Evolutionary conservation across 495 filamentous ascomycete genomes (phyloP), one percentile per base, ranked within the genome.

Genomic region (Astrothelium macrocarpum): DNA sequence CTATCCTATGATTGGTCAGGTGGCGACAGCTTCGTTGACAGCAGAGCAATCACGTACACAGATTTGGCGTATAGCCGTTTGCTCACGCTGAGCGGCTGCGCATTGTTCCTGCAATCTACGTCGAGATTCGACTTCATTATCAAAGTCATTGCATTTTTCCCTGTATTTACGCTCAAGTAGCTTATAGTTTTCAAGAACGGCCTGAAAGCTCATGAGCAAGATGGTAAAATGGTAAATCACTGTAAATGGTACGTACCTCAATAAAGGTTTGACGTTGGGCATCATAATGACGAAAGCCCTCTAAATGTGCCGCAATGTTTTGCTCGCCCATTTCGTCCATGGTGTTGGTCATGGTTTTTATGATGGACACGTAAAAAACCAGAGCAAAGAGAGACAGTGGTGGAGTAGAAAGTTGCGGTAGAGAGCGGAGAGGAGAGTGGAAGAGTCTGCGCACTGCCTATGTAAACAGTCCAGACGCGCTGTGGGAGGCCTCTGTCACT

Each of bases 131-230:
- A 66, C 61, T 56, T 72, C 71, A 58, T 70, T 72, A 14, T 65
- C 70, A 34, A 64, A 66, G 59, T 72, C 71, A 60, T 69, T 62
- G 60, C 69, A 66, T 61, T 71, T 72, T 49, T 72, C 67, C 32
- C 58, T 31, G 59, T 70, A 72, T 53, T 45, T 60, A 11, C 42
- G 18, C 63, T 67, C 20, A 25, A 70, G 43, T 36, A 61, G 53
- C 14, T 65, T 53, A 39, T 49, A 62, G 1, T 53, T 26, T 1
- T 29, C 14, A 32, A 69, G 12, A 23, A 65, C 4, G 31, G 61
- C 23, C 45, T 49, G 45, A 49, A 16, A 5, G 14, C 10, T 20
- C 5, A 49, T 49, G 5, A 49, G 18, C 45, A 49, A 12, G 45
- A 49, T n/a, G n/a, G n/a, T n/a, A n/a, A n/a, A n/a, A 12, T 20